Base-by-base conservation (phyloP, 2,329 filamentous ascomycete genomes). In the Aureobasidium sp. region DNA sequence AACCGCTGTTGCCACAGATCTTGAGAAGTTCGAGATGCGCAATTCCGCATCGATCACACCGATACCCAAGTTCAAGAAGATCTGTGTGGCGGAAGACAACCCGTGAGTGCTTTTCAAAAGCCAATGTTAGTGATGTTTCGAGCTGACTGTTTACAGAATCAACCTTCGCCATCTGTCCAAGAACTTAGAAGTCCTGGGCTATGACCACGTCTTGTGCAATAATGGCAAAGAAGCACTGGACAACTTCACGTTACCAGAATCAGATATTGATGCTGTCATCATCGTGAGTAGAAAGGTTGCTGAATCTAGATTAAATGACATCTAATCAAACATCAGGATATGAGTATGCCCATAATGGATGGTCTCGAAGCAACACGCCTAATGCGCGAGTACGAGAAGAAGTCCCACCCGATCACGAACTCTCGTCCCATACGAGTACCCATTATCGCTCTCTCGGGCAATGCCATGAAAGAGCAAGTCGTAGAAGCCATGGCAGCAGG, bases 81-180 rank as follows among this genome's bases (percentile, higher is more conserved):
- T 63, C 17, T 61, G 62, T 23, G 58, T 63, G 20, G 62, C 62
- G 3, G 62, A 63, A 29, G 62, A 63, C 20, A 63, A 63, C n/a
- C 62, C 62, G 57, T 61, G 12, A 51, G 57, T 36, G 15, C n/a
- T 12, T 0, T 1, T 1, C 13, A 5, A 3, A 17, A 13, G 7
- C 2, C 26, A 13, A 15, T 4, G 15, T 13, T 10, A 13, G 8
- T 15, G 8, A 15, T 20, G 0, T 12, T 20, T 23, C 9, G 10
- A 42, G 29, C 57, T 59, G 9, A 50, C 7, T 3, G 12, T 17
- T 15, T 17, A 12, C n/a, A 61, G 57, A 2, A 63, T 63, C 60
- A 64, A 62, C n/a, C 42, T 61, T 17, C 62, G 51, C 15, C 58
- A 63, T 17, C 32, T 63, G 6, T 41, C 62, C 6, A 63, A 63